Percentiles rank a stretch among this genome's conserved stretches.
Evolutionary conservation across 106 monocot species (phyloP).

Genomic region (Amphibolis antarctica): DNA sequence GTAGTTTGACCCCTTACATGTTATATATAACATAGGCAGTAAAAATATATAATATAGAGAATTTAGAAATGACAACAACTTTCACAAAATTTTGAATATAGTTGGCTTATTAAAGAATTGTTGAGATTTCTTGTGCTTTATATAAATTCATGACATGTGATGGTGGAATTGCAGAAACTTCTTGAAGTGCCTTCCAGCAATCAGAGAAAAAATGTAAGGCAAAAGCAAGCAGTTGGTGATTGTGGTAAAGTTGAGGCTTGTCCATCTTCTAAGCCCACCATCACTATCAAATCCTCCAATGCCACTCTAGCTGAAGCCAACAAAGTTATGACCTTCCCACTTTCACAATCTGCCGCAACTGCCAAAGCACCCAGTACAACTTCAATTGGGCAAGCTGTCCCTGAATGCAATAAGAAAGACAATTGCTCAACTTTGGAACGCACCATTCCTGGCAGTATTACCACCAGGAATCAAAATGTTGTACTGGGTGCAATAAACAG

Average conservation of each 20-base stretch:
- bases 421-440: slow-evolving; percentile 9
- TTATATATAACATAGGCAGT: too few relatives aligned
- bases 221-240: slow-evolving; percentile 5
- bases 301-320: not conserved
- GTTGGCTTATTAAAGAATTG: not conserved
- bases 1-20: too few relatives aligned
- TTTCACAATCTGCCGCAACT: slow-evolving; percentile 6
- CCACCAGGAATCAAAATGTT: not conserved
- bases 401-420: slow-evolving; percentile 9
- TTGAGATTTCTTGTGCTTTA: not conserved
- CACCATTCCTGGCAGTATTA: not conserved
- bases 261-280: slow-evolving; percentile 7
- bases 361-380: not conserved
- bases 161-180: slow-evolving; percentile 47
- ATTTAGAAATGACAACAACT: too few relatives aligned
- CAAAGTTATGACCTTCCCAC: slow-evolving; percentile 4
- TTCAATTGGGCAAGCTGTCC: slow-evolving; percentile 10
- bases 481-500: not conserved
- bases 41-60: too few relatives aligned
- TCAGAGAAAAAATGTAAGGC: not conserved
- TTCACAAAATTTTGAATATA: too few relatives aligned
- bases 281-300: not conserved
- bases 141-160: slow-evolving; percentile 7
- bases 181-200: slow-evolving; percentile 11
- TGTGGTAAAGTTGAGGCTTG: slow-evolving; percentile 6